Conservation (phyloP, 2,329 filamentous ascomycete species). For the Juglanconis oblonga region DNA sequence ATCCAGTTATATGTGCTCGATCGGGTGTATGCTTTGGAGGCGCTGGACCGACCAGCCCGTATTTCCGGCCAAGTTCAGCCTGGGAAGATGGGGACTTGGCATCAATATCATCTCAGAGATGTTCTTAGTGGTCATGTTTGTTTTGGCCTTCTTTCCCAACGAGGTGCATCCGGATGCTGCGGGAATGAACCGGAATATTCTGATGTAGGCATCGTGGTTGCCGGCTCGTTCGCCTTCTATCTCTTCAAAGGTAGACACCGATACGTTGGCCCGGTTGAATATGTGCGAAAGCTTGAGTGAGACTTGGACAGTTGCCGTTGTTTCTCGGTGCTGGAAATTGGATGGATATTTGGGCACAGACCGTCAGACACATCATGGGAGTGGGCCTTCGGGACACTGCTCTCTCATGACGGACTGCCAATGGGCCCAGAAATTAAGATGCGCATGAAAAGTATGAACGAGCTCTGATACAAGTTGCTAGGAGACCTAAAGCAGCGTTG, state of each 20-base stretch:
- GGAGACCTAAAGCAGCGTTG: too few relatives aligned
- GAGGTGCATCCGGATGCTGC: conserved; percentile 6
- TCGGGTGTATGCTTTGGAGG: conserved; percentile 13
- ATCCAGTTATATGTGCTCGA: conserved; percentile 19
- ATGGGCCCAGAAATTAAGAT: too few relatives aligned
- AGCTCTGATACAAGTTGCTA: too few relatives aligned
- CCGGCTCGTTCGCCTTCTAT: conserved; percentile 13
- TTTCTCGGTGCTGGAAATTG: too few relatives aligned
- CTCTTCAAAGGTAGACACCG: conserved; percentile 3
- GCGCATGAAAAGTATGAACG: too few relatives aligned
- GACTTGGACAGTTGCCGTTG: too few relatives aligned
- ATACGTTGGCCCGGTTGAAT: conserved; percentile 12
- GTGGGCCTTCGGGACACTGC: too few relatives aligned
- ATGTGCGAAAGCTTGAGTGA: conserved; percentile 14
- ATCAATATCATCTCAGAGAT: conserved; percentile 16
- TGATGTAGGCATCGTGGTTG: conserved; percentile 15
- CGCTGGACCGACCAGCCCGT: conserved; percentile 6
- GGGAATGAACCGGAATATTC: conserved; percentile 19
- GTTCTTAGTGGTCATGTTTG: conserved; percentile 17
- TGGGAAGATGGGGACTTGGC: conserved; percentile 15
- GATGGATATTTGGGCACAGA: too few relatives aligned
- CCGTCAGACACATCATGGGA: too few relatives aligned
- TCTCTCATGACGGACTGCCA: too few relatives aligned
- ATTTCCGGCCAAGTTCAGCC: conserved; percentile 13
- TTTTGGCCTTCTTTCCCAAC: conserved; percentile 19